Evolutionary conservation across 345 rosid genomes (phyloP).

Genomic region (Nasturtium officinale): DNA sequence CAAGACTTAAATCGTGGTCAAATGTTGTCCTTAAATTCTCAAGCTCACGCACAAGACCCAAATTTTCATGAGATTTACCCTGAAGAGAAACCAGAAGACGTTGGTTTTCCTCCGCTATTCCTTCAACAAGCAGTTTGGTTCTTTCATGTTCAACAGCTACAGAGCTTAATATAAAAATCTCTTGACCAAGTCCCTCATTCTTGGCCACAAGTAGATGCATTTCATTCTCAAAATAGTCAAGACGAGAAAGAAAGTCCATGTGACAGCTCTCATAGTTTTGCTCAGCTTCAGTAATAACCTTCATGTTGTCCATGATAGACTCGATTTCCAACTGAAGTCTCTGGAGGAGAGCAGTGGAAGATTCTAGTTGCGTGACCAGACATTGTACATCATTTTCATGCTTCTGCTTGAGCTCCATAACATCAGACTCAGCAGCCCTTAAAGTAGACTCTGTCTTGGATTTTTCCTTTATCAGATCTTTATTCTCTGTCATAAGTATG

Average conservation of each 20-base stretch:
- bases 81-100: constrained; percentile 53
- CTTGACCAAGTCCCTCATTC: constrained; percentile 57
- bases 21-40: constrained; percentile 49
- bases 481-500: constrained; percentile 61
- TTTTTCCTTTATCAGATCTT: constrained; percentile 54
- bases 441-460: constrained; percentile 50
- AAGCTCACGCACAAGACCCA: constrained; percentile 53
- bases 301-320: constrained; percentile 54
- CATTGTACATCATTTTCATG: constrained; percentile 51
- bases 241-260: constrained; percentile 55
- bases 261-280: constrained; percentile 53
- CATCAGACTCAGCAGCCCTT: constrained; percentile 56
- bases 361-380: constrained; percentile 53
- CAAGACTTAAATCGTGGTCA: constrained; percentile 52
- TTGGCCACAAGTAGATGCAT: constrained; percentile 57
- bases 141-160: constrained; percentile 59
- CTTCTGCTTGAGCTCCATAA: constrained; percentile 56
- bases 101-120: constrained; percentile 59
- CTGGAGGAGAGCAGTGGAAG: constrained; percentile 51
- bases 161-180: constrained; percentile 56
- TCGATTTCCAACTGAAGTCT: constrained; percentile 72
- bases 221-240: constrained; percentile 59
- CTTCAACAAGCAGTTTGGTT: constrained; percentile 57
- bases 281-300: constrained; percentile 58
- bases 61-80: constrained; percentile 57